These are phyloP conservation scores for Cyberlindnera maritima DNA, from an alignment of 805 yeast genomes.

Conservation along the genomic window DNA sequence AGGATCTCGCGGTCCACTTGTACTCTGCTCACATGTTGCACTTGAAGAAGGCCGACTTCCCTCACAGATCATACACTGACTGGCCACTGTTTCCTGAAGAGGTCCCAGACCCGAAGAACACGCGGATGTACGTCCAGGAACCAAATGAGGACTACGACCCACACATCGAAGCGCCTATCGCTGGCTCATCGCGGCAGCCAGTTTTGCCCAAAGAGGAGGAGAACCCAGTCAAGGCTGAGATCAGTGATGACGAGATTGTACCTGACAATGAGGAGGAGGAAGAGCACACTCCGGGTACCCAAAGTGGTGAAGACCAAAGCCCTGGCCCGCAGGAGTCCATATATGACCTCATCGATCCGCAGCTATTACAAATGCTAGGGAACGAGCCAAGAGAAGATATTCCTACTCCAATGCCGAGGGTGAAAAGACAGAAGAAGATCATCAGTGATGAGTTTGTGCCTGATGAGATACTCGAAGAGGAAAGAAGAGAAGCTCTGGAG, in stretches of 20 bases:
- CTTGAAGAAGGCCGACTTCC: slow-evolving; percentile 34
- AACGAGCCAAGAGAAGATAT: too few species aligned
- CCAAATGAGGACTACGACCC: slow-evolving; percentile 4
- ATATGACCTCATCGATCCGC: too few species aligned
- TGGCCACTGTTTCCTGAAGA: slow-evolving; percentile 52
- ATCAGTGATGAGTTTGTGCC: slow-evolving; percentile 29
- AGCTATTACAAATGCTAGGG: too few species aligned
- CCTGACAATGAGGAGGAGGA: neutral
- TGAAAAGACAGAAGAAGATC: neutral
- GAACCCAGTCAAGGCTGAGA: neutral
- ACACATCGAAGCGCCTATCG: neutral
- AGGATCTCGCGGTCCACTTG: slow-evolving; percentile 62
- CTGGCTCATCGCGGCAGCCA: neutral
- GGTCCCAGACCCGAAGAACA: slow-evolving; percentile 38
- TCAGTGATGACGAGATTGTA: neutral
- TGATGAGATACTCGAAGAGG: slow-evolving; percentile 7
- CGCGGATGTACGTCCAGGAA: slow-evolving; percentile 6
- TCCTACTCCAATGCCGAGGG: too few species aligned
- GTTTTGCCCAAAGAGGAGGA: neutral
- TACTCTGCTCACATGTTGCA: slow-evolving; percentile 53
- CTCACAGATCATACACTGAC: slow-evolving; percentile 44
- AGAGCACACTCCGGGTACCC: neutral
- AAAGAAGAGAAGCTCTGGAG: neutral
- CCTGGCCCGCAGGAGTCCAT: too few species aligned
- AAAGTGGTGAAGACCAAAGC: neutral